Base-by-base conservation (phyloP, 1,139 yeast species). In the Zygosaccharomyces sapae region DNA sequence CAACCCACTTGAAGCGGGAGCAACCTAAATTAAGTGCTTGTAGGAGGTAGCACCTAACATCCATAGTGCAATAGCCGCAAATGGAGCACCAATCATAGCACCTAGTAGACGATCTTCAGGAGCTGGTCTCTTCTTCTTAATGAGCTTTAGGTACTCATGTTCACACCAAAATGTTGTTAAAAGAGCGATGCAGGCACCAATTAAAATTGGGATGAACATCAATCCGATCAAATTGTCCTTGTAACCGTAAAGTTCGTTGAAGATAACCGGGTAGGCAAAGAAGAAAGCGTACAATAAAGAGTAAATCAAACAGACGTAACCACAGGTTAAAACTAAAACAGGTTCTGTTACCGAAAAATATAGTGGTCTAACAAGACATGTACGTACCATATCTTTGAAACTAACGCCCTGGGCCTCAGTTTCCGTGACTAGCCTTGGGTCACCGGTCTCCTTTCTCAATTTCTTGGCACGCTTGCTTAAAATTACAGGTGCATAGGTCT, bases 51-150 rank as follows among this genome's bases (percentile, higher is more conserved):
- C 95, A 63, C 96, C 97, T 46, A 88, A 73, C 57, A 88, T 86
- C 73, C 89, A 88, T 49, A 88, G 71, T 0, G 96, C 86, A 63
- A 86, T 81, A 25, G 95, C 90, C 22, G 95, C 89, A 72, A 87
- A 86, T 29, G 95, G 95, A 31, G 94, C 77, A 46, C 96, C 96
- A 55, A 88, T 72, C 87, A 86, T 83, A 37, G 95, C 95, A 55
- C 96, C 96, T 44, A 86, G 62, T 41, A 88, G 70, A 66, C 96
- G 77, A 67, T 88, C 96, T 69, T 87, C 96, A 13, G 97, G 96
- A 33, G 82, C 79, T 41, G 95, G 86, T 22, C 66, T 72, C 66
- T 95, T 76, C 53, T 69, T 70, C 51, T 75, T 71, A 50, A 79
- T 69, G 59, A 83, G 60, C 34, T 68, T 67, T 43, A 74, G 65